phyloP scores from a whole-genome alignment of 257 asterid genomes.

The Solanum medicagineum region DNA sequence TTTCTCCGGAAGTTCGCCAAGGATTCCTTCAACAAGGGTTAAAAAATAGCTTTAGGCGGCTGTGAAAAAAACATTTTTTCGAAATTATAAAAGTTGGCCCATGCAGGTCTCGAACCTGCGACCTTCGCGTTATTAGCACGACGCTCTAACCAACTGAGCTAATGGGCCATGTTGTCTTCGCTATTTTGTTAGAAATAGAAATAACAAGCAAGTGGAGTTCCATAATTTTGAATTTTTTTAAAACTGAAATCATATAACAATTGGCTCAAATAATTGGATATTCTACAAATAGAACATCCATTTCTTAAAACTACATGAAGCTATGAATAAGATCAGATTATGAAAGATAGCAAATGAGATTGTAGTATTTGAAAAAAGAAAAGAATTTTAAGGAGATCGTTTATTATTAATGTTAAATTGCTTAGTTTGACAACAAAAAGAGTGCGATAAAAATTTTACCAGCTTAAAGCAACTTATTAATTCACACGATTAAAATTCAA shows the following conservation, averaged over 20 bases:
- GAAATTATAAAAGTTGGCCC: neutral
- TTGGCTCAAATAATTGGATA: neutral
- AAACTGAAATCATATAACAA: neutral
- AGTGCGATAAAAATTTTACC: neutral
- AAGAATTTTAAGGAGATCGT: neutral
- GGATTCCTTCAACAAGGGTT: neutral
- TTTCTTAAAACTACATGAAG: neutral
- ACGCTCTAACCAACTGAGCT: conserved; percentile 15
- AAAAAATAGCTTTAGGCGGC: neutral
- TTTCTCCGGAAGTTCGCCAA: neutral
- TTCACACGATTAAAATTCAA: neutral
- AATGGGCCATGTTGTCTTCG: neutral
- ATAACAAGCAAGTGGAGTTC: too few species aligned
- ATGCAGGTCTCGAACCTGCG: conserved; percentile 3
- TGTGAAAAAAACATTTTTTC: neutral
- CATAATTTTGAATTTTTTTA: neutral
- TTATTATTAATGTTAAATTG: neutral
- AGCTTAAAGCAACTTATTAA: neutral
- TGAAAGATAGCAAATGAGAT: neutral
- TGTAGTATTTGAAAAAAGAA: neutral
- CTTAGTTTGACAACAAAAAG: neutral
- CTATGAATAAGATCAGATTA: neutral
- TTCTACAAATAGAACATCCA: neutral
- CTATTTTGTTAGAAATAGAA: too few species aligned
- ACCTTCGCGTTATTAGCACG: conserved; percentile 18